Conservation (phyloP, 1,284 basidiomycete genomes). For the Agroathelia rolfsii region DNA sequence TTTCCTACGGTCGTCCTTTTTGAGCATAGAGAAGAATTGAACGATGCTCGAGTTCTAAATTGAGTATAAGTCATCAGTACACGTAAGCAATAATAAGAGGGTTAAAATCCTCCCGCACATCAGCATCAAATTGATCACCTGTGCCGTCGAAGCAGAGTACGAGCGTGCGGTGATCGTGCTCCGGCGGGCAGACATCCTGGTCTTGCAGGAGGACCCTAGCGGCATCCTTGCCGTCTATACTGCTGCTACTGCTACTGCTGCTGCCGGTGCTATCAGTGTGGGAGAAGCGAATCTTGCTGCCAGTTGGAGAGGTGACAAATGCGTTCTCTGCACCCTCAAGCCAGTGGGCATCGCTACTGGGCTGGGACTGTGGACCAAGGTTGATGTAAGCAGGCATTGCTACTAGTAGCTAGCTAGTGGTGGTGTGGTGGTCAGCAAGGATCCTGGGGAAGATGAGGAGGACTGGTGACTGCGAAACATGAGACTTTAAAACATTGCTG, state of each 20-base stretch:
- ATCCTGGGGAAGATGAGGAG: too few relatives aligned
- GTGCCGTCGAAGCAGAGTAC: conserved; percentile 50
- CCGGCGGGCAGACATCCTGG: conserved; percentile 21
- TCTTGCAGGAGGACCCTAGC: conserved; percentile 9
- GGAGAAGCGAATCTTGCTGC: conserved; percentile 14
- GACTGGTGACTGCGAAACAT: too few relatives aligned
- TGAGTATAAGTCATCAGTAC: background rate
- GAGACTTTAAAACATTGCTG: too few relatives aligned
- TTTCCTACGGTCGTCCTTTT: conserved; percentile 36
- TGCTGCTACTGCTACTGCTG: conserved; percentile 3
- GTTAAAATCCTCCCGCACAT: conserved; percentile 25
- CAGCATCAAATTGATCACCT: conserved; percentile 43
- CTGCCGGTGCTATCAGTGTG: conserved; percentile 20
- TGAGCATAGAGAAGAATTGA: conserved; percentile 40
- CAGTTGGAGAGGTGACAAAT: conserved; percentile 22
- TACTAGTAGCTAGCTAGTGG: too few relatives aligned
- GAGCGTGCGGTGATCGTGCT: conserved; percentile 26
- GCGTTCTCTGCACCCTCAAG: conserved; percentile 25
- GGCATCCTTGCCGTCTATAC: background rate
- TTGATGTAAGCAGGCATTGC: too few relatives aligned
- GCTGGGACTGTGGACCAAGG: too few relatives aligned
- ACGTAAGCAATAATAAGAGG: background rate
- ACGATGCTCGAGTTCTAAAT: conserved; percentile 37
- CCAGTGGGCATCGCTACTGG: conserved; percentile 23
- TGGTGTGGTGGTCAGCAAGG: too few relatives aligned